Conservation (phyloP, 208 protist genomes). For the Crithidia fasciculata region DNA sequence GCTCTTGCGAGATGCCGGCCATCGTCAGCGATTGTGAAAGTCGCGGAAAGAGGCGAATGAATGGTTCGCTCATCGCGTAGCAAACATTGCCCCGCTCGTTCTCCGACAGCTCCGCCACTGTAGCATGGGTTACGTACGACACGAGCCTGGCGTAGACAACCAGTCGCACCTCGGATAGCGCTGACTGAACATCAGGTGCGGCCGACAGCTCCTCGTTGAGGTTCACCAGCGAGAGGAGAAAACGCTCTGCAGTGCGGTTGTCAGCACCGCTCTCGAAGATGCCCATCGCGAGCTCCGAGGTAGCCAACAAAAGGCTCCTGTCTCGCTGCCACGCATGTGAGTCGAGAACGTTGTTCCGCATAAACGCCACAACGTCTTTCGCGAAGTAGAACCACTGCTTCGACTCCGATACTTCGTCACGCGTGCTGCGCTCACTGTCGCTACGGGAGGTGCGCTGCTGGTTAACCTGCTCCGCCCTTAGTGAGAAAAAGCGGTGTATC, state of each 20-base stretch:
- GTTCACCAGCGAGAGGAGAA: constrained; percentile 49
- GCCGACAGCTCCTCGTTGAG: constrained; percentile 21
- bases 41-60: constrained; percentile 50
- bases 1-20: constrained; percentile 31
- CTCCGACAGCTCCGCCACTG: constrained; percentile 34
- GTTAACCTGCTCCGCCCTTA: constrained; percentile 16
- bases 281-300: constrained; percentile 43
- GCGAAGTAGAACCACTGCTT: constrained; percentile 75
- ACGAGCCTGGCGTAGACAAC: constrained; percentile 49
- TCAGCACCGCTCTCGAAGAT: constrained; percentile 56
- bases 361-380: constrained; percentile 66
- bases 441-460: constrained; percentile 1
- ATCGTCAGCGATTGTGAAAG: constrained; percentile 38
- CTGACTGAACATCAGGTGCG: constrained; percentile 19
- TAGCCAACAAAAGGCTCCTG: constrained; percentile 30
- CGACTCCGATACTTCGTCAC: constrained; percentile 58
- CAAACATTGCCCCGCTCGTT: constrained; percentile 40
- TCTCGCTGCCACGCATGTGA: constrained; percentile 36
- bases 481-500: constrained; percentile 47
- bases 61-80: constrained; percentile 47
- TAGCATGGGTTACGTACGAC: constrained; percentile 39
- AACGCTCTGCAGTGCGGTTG: constrained; percentile 32
- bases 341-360: constrained; percentile 58
- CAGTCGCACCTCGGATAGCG: constrained; percentile 37
- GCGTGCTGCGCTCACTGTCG: not conserved